Percentiles rank a stretch among this genome's conserved stretches.
Conservation (phyloP, 305 asterid genomes). For the Fraxinus ornus region DNA sequence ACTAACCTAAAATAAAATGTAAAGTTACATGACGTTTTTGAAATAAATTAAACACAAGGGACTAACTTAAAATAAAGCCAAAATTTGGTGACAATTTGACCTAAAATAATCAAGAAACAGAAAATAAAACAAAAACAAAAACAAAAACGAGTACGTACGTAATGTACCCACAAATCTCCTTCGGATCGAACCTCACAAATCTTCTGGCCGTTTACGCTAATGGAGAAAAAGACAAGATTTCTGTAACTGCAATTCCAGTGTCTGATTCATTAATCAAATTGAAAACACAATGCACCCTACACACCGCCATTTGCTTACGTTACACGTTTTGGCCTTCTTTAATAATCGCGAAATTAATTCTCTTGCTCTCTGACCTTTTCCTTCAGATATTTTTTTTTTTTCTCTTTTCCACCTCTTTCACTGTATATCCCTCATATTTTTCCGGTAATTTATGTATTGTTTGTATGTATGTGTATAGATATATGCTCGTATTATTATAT, state of each 20-base stretch:
- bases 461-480: neutral
- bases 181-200: neutral
- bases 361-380: neutral
- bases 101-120: neutral
- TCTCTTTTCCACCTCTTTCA: neutral
- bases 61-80: neutral
- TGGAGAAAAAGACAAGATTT: constrained; percentile 1
- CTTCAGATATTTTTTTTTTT: constrained; percentile 12
- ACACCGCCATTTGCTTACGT: neutral
- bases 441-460: neutral
- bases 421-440: neutral
- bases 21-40: neutral
- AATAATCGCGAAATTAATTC: neutral
- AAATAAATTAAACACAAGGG: neutral
- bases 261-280: too few species aligned
- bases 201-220: constrained; percentile 13
- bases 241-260: constrained; percentile 15
- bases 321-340: constrained; percentile 20
- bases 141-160: neutral
- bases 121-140: neutral
- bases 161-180: neutral
- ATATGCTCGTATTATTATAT: neutral
- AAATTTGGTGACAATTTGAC: neutral
- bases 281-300: neutral
- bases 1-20: neutral